Base-by-base conservation (phyloP, 2,329 filamentous ascomycete species). In the Polytolypa hystricis region DNA sequence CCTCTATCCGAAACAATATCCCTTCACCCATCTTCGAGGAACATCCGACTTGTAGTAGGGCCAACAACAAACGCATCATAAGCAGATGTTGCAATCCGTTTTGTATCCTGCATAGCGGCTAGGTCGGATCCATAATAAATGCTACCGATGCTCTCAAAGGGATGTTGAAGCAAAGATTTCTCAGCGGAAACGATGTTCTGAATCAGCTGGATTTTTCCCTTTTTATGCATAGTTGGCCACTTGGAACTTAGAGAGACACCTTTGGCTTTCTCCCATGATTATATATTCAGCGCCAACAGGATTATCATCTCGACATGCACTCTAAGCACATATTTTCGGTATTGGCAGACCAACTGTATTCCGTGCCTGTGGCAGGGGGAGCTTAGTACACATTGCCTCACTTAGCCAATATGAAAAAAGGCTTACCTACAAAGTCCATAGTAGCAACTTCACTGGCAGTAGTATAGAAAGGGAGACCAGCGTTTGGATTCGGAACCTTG, bases 401-500 rank as follows among this genome's bases (percentile, higher is more conserved):
- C 6, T 1, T 11, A 23, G 15, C 1, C 11, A 16, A 27, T 23
- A 4, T 25, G 27, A 34, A 35, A 42, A 41, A 15, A 39, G 29
- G 40, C 42, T 42, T 5, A 37, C 41, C 5, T 37, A 37, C 5
- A 37, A 40, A 28, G 42, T n/a, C n/a, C n/a, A n/a, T n/a, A n/a
- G n/a, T n/a, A n/a, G n/a, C n/a, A n/a, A n/a, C n/a, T n/a, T n/a
- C 42, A 34, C 37, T 40, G 3, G 40, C 42, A 4, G 41, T 43
- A 1, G 37, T 41, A 34, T 38, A 43, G 21, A 37, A 26, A 27
- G 37, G 35, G 7, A 28, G 28, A 15, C 39, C 39, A 14, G 40
- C 44, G 31, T 46, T 46, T 11, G 39, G 44, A 30, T 42, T 43
- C 9, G 42, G 44, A 21, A 45, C 39, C 20, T 39, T 44, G 17